These are phyloP conservation scores for Fusarium begoniae DNA, from an alignment of 2,329 filamentous ascomycete species.

Conservation along the genomic window DNA sequence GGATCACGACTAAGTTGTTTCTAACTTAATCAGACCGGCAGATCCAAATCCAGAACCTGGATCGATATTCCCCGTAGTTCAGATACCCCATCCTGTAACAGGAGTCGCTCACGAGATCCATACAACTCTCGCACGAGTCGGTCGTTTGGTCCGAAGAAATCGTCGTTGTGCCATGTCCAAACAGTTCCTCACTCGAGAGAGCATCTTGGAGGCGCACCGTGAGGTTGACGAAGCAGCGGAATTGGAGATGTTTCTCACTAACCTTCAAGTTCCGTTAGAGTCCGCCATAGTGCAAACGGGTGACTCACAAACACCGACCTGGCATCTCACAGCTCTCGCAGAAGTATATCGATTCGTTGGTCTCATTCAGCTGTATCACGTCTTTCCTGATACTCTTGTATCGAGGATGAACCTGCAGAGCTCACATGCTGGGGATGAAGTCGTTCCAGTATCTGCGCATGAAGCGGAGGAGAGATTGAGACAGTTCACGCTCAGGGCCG, in stretches of 20 bases:
- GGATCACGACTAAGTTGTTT: accelerated
- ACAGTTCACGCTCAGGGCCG: not conserved
- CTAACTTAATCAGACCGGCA: accelerated
- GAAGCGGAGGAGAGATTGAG: not conserved
- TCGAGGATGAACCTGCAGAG: not conserved
- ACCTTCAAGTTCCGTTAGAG: not conserved
- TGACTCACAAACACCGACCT: not conserved
- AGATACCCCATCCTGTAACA: not conserved
- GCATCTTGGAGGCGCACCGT: not conserved
- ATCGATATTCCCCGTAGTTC: not conserved
- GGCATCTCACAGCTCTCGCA: not conserved
- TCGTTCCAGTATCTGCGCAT: not conserved
- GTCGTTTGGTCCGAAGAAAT: not conserved
- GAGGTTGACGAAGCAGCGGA: not conserved
- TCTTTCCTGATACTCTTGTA: not conserved
- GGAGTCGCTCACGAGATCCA: not conserved
- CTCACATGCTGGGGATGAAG: accelerated
- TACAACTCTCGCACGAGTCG: not conserved
- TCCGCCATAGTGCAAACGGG: not conserved
- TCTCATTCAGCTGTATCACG: not conserved
- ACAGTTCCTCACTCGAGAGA: accelerated
- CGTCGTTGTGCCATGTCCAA: not conserved
- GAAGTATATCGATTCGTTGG: not conserved
- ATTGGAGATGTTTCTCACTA: not conserved
- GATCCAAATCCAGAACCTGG: accelerated